Evolutionary conservation across 768 basidiomycete genomes (phyloP), one percentile per base, ranked within the genome.

Genomic region (Hirschioporus abietinus): DNA sequence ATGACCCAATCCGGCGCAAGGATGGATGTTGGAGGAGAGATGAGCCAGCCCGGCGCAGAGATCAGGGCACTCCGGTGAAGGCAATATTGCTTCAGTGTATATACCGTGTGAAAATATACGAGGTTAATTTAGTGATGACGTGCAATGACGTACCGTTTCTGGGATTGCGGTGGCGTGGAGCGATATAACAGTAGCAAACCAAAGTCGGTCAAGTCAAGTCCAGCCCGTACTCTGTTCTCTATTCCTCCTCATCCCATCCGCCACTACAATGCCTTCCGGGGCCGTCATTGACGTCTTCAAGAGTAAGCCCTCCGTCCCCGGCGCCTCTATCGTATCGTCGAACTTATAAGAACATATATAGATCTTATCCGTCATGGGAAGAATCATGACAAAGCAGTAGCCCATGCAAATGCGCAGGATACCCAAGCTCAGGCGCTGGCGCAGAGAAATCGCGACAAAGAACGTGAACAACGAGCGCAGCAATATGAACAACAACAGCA

Each of bases 201-300:
- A 52, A 52, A 52, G 42, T 52, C 42, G 42, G 42, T 12, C 42
- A 61, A 25, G 60, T 15, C 60, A 61, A 25, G 60, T 61, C 25
- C 24, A 34, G 60, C 24, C 25, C 60, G 20, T 61, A 61, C 30
- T 61, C 89, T 86, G 70, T 75, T 89, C n/a, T 73, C 92, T 12
- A 76, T 91, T 34, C 84, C 71, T 85, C 88, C 87, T 24, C 74
- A 74, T 35, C 64, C 70, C 34, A 57, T 70, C 26, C 68, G 72
- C 63, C 64, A 74, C 30, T 30, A 8, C 69, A 68, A 90, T 90
- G 89, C 88, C 88, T 65, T 77, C 84, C 65, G 80, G 81, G 67
- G 76, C 76, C 68, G 83, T 83, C 66, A 89, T 95, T 72, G 88
- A 94, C 77, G 90, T 90, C 24, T 92, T 95, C 81, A 95, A 94